phyloP scores from a whole-genome alignment of 2,329 filamentous ascomycete species.

The Lojkania enalia region DNA sequence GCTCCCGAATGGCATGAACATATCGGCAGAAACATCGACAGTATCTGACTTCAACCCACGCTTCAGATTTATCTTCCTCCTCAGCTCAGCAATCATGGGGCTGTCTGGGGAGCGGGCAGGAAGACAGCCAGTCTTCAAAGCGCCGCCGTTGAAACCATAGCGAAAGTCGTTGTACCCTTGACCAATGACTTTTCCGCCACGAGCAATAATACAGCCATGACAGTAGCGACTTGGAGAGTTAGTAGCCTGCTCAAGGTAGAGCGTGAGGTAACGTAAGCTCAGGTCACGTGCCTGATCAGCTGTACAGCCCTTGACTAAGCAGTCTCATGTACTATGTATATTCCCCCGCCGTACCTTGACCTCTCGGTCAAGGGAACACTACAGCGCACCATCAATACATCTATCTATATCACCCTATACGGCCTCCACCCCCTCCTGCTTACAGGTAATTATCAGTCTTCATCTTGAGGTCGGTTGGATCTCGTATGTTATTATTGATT shows the following conservation, averaged over 20 bases:
- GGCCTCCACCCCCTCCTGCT: too few relatives aligned
- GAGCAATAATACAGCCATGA: constrained; percentile 56
- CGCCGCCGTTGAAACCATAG: constrained; percentile 54
- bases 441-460: constrained; percentile 55
- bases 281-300: too few relatives aligned
- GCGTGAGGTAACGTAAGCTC: too few relatives aligned
- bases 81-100: constrained; percentile 44
- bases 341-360: too few relatives aligned
- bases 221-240: constrained; percentile 55
- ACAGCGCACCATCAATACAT: too few relatives aligned
- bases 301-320: too few relatives aligned
- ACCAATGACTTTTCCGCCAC: constrained; percentile 58
- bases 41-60: constrained; percentile 7
- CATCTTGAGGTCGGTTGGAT: constrained; percentile 32
- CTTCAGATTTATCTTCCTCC: constrained; percentile 29
- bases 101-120: constrained; percentile 36
- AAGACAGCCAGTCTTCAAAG: constrained; percentile 52
- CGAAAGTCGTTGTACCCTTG: constrained; percentile 57
- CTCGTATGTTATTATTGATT: too few relatives aligned
- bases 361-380: too few relatives aligned
- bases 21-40: constrained; percentile 19
- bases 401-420: too few relatives aligned
- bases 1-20: constrained; percentile 47
- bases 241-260: constrained; percentile 57
- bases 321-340: too few relatives aligned